Base-by-base conservation (phyloP, 371 early-diverging fungal genomes). In the Rhizopus delemar region DNA sequence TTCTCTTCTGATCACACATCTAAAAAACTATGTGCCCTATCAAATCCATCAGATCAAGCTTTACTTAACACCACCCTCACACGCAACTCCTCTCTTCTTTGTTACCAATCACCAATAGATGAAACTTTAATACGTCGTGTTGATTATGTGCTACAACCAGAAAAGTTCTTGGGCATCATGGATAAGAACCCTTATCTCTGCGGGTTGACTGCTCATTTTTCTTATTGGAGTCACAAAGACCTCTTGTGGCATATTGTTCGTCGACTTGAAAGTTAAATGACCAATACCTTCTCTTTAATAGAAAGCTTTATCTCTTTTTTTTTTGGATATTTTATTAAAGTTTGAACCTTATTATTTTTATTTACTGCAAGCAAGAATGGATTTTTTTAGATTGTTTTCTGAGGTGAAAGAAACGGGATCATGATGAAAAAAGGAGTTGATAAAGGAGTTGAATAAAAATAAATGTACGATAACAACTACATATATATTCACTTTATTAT, bases 191-290 rank as follows among this genome's bases (percentile, higher is more conserved):
- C 41, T 3, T 80, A 80, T 45, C 31, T 80, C 5, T 71, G 74
- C 9, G 78, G 78, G 0, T 45, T 80, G 3, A 68, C 78, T 29
- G 81, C 78, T 1, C 81, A 80, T 57, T 80, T 80, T 57, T 80
- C 78, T 13, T 80, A 80, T 53, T 80, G 81, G 81, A 73, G 71
- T 11, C 70, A 73, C 56, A 73, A 71, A 45, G 81, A 80, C 65
- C 56, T 80, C 11, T 50, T 77, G 46, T 80, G 80, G 80, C 80
- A 80, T 63, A 70, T 80, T 11, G 68, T 80, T 13, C 60, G 59
- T 56, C 59, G 60, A 55, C 56, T 65, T 46, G 56, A 64, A 51
- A 35, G n/a, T 35, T 15, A 15, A 45, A 45, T 9, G 39, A 7
- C 39, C 39, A 9, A 39, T 12, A 39, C 2, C 9, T 39, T 7